Conservation (phyloP, 1,139 yeast species). For the Geotrichum aggregatum region DNA sequence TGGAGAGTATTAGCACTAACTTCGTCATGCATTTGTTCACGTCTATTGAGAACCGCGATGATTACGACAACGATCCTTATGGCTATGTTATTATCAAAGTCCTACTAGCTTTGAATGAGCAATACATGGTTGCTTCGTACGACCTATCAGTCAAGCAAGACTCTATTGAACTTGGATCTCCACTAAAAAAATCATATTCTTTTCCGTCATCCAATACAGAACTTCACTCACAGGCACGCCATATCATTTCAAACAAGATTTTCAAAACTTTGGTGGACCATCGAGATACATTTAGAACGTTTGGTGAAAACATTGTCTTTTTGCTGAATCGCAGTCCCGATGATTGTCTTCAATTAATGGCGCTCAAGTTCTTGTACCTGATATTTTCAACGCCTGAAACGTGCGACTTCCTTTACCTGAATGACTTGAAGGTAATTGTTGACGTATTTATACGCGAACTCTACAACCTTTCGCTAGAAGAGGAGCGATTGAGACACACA, state of each 20-base stretch:
- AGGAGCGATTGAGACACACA: slow-evolving; percentile 65
- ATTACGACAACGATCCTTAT: slow-evolving; percentile 55
- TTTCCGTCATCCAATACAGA: not conserved
- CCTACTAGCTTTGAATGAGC: slow-evolving; percentile 75
- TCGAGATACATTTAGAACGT: slow-evolving; percentile 42
- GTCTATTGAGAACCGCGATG: slow-evolving; percentile 48
- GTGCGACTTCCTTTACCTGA: slow-evolving; percentile 67
- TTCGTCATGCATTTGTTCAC: slow-evolving; percentile 54
- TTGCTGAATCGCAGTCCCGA: slow-evolving; percentile 78
- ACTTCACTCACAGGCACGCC: not conserved
- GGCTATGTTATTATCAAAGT: slow-evolving; percentile 71
- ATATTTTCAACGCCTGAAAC: slow-evolving; percentile 67
- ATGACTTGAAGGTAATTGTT: slow-evolving; percentile 80
- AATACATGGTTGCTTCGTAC: slow-evolving; percentile 63
- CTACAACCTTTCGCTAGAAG: slow-evolving; percentile 57
- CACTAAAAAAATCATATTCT: not conserved
- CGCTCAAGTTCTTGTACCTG: slow-evolving; percentile 70
- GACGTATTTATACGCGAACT: slow-evolving; percentile 82
- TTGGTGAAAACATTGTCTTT: slow-evolving; percentile 53
- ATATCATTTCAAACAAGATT: slow-evolving; percentile 32
- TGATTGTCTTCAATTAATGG: slow-evolving; percentile 66
- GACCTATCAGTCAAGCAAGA: slow-evolving; percentile 13
- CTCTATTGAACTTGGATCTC: not conserved
- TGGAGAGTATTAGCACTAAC: slow-evolving; percentile 48
- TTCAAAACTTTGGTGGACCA: slow-evolving; percentile 30